Evolutionary conservation across 352 stramenopile species (phyloP).

Genomic region (Pythium utonaiense): DNA sequence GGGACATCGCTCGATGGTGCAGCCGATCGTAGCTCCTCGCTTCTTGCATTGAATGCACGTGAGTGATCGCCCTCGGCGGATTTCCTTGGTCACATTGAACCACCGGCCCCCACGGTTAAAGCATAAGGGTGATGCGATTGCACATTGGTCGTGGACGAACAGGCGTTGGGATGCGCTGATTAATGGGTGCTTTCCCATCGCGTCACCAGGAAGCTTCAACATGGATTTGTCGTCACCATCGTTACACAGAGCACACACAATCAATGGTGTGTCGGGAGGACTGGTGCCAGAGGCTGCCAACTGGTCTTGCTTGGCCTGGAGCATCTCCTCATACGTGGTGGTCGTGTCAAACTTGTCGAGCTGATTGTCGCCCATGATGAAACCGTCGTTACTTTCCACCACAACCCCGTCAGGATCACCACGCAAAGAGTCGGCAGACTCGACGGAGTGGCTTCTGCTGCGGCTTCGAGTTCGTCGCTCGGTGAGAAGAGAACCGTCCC

Average conservation of each 20-base stretch:
- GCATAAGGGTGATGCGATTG: conserved; percentile 78
- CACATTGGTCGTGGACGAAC: conserved; percentile 86
- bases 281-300: conserved; percentile 25
- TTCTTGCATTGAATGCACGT: conserved; percentile 64
- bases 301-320: conserved; percentile 49
- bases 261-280: conserved; percentile 33
- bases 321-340: conserved; percentile 62
- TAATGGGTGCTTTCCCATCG: conserved; percentile 67
- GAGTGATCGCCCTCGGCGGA: conserved; percentile 69
- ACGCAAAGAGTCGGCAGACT: conserved; percentile 23
- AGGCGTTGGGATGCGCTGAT: conserved; percentile 64
- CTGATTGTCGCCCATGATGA: conserved; percentile 81
- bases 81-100: conserved; percentile 85
- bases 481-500: background rate
- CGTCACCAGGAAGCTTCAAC: conserved; percentile 74
- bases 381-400: conserved; percentile 77
- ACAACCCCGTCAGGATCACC: conserved; percentile 39
- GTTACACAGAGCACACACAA: conserved; percentile 79
- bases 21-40: conserved; percentile 76
- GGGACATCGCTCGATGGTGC: conserved; percentile 52
- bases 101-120: conserved; percentile 75
- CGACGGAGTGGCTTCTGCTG: conserved; percentile 18
- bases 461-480: conserved; percentile 10
- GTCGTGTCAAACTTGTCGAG: conserved; percentile 72
- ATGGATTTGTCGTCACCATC: conserved; percentile 63